Evolutionary conservation across 805 yeast species (phyloP), one percentile per base, ranked within the genome.

Genomic region (Ogataea methanolica): DNA sequence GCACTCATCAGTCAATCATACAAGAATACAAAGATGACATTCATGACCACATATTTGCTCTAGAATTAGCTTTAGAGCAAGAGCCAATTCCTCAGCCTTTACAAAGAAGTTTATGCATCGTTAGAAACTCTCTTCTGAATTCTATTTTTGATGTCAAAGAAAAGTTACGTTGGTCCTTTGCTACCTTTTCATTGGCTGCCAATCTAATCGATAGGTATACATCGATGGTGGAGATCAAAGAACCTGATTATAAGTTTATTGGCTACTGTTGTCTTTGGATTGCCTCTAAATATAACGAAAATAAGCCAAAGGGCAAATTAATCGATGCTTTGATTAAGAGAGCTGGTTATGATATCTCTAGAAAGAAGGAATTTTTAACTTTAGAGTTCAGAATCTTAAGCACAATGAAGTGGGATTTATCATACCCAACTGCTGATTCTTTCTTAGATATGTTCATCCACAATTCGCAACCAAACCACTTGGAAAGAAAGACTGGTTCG

Each of bases 351-450:
- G 54, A 54, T 8, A 43, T 54, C 12, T 54, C 52, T 29, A 42
- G 54, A 2, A 59, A 61, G 33, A 38, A 44, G 4, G 57, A 56
- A n/a, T 65, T 85, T 59, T 67, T 81, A 48, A 82, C 80, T 58
- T 80, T 84, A 80, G 95, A 86, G 61, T 73, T 81, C 48, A 83
- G 82, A 56, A 73, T 86, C 39, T 69, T 85, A 48, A 79, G 77
- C 57, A 72, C 80, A 5, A 68, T 86, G 51, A 71, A 79, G 46
- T 86, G 92, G 92, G 72, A 77, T 52, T 68, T 84, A 35, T 74
- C 79, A 43, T 69, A 75, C 33, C 80, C 88, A 22, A 80, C 87
- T 3, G 76, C 79, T 54, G 90, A 84, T 62, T 68, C 76, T 12
- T 82, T 82, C 56, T 69, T 84, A 47, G 88, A 85, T 57, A 62